These are phyloP conservation scores for Pyrenochaeta sp. DNA, from an alignment of 2,329 filamentous ascomycete genomes.

Conservation along the genomic window DNA sequence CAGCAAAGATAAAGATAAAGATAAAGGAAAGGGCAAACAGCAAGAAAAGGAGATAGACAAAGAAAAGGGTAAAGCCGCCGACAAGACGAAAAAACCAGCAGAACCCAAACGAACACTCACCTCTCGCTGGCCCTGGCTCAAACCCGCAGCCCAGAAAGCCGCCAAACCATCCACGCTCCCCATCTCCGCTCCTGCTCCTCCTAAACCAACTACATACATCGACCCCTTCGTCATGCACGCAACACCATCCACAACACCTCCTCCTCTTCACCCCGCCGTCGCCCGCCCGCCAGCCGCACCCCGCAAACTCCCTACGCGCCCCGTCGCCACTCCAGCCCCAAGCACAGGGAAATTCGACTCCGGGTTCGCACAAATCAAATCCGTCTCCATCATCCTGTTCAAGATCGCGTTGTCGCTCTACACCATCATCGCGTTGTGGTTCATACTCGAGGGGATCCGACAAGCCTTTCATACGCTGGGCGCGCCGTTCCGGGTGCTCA, in stretches of 20 bases:
- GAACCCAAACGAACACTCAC: slow-evolving; percentile 15
- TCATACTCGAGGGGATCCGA: slow-evolving; percentile 34
- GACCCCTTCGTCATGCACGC: slow-evolving; percentile 25
- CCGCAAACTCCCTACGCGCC: slow-evolving; percentile 17
- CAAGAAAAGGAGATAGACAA: slow-evolving; percentile 19
- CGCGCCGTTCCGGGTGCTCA: slow-evolving; percentile 30
- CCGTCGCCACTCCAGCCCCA: background rate
- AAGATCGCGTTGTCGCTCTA: slow-evolving; percentile 33
- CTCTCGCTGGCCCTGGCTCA: slow-evolving; percentile 37
- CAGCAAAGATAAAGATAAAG: slow-evolving; percentile 15
- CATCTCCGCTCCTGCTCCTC: background rate
- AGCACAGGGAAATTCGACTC: slow-evolving; percentile 28
- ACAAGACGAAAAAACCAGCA: slow-evolving; percentile 3
- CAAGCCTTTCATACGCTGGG: slow-evolving; percentile 30
- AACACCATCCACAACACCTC: slow-evolving; percentile 4
- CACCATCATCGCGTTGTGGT: slow-evolving; percentile 35
- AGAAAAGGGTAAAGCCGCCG: background rate
- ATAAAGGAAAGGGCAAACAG: slow-evolving; percentile 1
- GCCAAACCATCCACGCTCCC: slow-evolving; percentile 18
- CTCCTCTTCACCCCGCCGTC: slow-evolving; percentile 8
- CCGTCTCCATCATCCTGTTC: slow-evolving; percentile 16
- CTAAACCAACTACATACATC: slow-evolving; percentile 16
- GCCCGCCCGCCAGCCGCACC: slow-evolving; percentile 12
- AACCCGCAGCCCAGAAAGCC: slow-evolving; percentile 19
- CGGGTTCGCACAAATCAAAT: slow-evolving; percentile 31